Conservation (phyloP, 2,329 filamentous ascomycete genomes). For the Microdochium nivale region DNA sequence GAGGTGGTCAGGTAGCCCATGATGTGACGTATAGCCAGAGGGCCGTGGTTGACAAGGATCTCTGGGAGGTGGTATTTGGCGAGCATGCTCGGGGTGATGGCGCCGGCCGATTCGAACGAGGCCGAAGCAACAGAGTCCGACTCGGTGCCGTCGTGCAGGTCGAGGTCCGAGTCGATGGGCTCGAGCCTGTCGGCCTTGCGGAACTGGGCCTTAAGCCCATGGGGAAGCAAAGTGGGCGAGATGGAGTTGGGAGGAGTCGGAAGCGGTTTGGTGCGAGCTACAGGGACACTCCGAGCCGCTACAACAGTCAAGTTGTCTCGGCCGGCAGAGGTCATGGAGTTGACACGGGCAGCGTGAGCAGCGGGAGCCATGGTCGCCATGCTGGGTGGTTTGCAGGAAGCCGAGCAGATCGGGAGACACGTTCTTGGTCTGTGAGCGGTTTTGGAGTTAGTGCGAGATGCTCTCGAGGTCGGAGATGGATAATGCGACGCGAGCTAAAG, state of each 20-base stretch:
- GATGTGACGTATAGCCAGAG: constrained; percentile 87
- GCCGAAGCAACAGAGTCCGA: constrained; percentile 35
- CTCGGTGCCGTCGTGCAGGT: constrained; percentile 64
- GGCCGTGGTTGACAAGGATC: constrained; percentile 82
- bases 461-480: constrained; percentile 3
- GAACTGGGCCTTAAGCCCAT: constrained; percentile 64
- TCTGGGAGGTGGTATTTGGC: constrained; percentile 85
- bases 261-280: constrained; percentile 57
- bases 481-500: constrained; percentile 5
- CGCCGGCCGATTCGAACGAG: constrained; percentile 61
- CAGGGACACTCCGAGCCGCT: constrained; percentile 56
- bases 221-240: constrained; percentile 77
- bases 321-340: constrained; percentile 48
- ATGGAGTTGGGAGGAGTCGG: constrained; percentile 94
- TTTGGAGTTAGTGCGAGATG: constrained; percentile 1
- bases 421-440: constrained; percentile 11
- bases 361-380: constrained; percentile 59
- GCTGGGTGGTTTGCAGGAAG: constrained; percentile 14
- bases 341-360: constrained; percentile 56
- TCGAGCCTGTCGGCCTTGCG: constrained; percentile 47
- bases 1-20: constrained; percentile 91
- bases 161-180: constrained; percentile 76
- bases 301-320: constrained; percentile 68
- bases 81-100: constrained; percentile 77
- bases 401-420: constrained; percentile 1